These are phyloP conservation scores for Leptographium radiaticola DNA, from an alignment of 2,329 filamentous ascomycete genomes.

Conservation along the genomic window DNA sequence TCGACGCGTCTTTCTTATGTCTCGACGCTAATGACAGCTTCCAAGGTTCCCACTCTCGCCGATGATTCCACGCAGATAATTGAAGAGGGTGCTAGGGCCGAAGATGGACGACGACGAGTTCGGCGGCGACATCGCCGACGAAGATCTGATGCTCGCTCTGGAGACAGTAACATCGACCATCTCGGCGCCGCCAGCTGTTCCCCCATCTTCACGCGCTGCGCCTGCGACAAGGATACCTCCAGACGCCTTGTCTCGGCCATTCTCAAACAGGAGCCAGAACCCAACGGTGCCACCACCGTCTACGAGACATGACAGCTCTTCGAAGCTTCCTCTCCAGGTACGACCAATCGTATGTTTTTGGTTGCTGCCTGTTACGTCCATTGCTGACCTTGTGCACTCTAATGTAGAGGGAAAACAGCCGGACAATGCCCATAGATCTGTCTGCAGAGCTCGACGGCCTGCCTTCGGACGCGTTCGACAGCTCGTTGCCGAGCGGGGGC, in stretches of 20 bases:
- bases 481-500: constrained; percentile 28
- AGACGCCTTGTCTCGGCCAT: too few species aligned
- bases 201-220: neutral
- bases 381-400: too few species aligned
- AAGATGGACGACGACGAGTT: constrained; percentile 44
- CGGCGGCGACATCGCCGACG: constrained; percentile 51
- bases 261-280: too few species aligned
- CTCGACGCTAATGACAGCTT: too few species aligned
- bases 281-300: too few species aligned
- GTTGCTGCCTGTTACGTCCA: neutral
- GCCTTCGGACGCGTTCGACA: constrained; percentile 56
- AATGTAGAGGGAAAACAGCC: neutral
- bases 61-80: neutral
- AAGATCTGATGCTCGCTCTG: constrained; percentile 49
- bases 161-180: constrained; percentile 10
- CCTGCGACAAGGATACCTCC: too few species aligned
- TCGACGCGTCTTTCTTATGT: too few species aligned
- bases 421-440: neutral
- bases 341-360: too few species aligned
- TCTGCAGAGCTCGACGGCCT: constrained; percentile 36
- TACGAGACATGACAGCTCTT: too few species aligned
- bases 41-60: neutral
- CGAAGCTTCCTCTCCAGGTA: too few species aligned
- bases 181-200: neutral
- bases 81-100: neutral